A percentile compares a stretch with the other conserved stretches of the same genome.
Evolutionary conservation across 352 stramenopile species (phyloP).

Genomic region (Halophytophthora polymorphica): DNA sequence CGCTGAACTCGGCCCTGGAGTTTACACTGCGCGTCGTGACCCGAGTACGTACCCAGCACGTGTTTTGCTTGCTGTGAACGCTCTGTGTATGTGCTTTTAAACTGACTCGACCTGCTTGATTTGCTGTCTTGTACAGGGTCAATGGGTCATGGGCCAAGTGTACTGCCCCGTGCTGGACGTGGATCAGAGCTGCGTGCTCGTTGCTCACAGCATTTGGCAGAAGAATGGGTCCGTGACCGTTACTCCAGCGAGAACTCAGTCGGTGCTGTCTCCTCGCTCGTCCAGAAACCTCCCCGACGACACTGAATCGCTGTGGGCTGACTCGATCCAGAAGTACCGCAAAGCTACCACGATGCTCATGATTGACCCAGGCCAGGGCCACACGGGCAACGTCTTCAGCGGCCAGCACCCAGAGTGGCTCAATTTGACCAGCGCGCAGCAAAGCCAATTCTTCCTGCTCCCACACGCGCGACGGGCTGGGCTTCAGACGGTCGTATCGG

Average conservation of each 20-base stretch:
- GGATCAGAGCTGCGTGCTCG: constrained; percentile 53
- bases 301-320: constrained; percentile 27
- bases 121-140: constrained; percentile 28
- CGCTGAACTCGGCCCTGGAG: constrained; percentile 59
- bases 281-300: constrained; percentile 22
- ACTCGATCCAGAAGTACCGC: constrained; percentile 71
- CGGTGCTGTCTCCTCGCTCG: constrained; percentile 18
- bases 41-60: constrained; percentile 24
- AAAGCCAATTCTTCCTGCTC: constrained; percentile 74
- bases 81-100: background rate
- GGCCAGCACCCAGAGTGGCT: constrained; percentile 72
- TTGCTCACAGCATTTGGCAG: constrained; percentile 74
- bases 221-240: constrained; percentile 23
- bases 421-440: constrained; percentile 36
- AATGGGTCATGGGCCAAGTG: constrained; percentile 73
- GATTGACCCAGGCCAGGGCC: constrained; percentile 73
- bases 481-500: constrained; percentile 63
- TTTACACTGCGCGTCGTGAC: constrained; percentile 64
- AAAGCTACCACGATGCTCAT: constrained; percentile 70
- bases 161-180: constrained; percentile 65
- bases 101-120: background rate
- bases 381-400: constrained; percentile 72
- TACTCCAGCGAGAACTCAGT: constrained; percentile 6
- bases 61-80: background rate
- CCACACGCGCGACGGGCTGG: constrained; percentile 62